Percentiles rank a stretch among this genome's conserved stretches.
phyloP scores from a whole-genome alignment of 1,139 yeast genomes.

The Scheffersomyces segobiensis region DNA sequence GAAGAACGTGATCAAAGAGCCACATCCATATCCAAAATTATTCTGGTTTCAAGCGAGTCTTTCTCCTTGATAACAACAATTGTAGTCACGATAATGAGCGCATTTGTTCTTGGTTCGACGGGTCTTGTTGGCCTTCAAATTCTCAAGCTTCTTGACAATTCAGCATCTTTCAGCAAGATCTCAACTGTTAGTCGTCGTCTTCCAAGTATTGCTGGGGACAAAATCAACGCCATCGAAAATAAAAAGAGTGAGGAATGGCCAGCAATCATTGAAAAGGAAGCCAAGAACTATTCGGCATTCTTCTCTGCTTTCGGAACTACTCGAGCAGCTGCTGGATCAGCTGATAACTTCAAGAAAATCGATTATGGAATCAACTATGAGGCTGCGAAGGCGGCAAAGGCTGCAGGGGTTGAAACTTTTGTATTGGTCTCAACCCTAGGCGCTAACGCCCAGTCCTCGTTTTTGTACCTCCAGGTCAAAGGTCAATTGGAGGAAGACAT shows the following conservation, averaged over 20 bases:
- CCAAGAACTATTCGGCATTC: slow-evolving; percentile 28
- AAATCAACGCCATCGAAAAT: slow-evolving; percentile 34
- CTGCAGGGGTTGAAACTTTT: slow-evolving; percentile 60
- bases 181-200: slow-evolving; percentile 49
- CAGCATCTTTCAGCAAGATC: slow-evolving; percentile 31
- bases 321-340: slow-evolving; percentile 65
- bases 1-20: background rate
- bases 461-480: slow-evolving; percentile 57
- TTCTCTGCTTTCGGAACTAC: slow-evolving; percentile 80
- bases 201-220: slow-evolving; percentile 19
- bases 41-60: background rate
- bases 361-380: slow-evolving; percentile 69
- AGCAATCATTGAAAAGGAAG: slow-evolving; percentile 17
- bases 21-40: background rate
- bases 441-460: slow-evolving; percentile 53
- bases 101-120: slow-evolving; percentile 56
- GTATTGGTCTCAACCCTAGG: slow-evolving; percentile 64
- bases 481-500: slow-evolving; percentile 67
- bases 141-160: slow-evolving; percentile 35
- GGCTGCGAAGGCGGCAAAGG: slow-evolving; percentile 70
- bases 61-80: background rate
- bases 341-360: slow-evolving; percentile 61
- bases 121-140: slow-evolving; percentile 59
- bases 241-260: slow-evolving; percentile 45
- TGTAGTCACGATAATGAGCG: slow-evolving; percentile 15